These are phyloP conservation scores for Alternaria sp. DNA, from an alignment of 2,329 filamentous ascomycete species.

Conservation along the genomic window DNA sequence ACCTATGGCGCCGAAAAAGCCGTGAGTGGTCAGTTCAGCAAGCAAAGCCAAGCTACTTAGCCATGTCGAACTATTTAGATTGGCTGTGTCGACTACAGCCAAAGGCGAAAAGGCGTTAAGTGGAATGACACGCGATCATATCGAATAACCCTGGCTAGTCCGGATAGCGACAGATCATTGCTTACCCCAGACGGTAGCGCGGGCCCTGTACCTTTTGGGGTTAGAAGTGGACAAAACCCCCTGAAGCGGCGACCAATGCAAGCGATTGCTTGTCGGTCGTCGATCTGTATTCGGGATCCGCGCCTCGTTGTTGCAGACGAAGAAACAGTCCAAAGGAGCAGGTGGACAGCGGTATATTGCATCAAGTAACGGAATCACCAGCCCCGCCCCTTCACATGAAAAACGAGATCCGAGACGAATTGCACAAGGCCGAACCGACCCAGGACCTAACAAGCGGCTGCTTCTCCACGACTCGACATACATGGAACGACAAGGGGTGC, in stretches of 20 bases:
- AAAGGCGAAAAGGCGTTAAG: slow-evolving; percentile 12
- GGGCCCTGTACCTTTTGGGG: slow-evolving; percentile 6
- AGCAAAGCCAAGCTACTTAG: slow-evolving; percentile 14
- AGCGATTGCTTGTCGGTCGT: slow-evolving; percentile 21
- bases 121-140: slow-evolving; percentile 13
- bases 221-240: slow-evolving; percentile 19
- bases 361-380: slow-evolving; percentile 21
- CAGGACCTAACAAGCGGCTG: background rate
- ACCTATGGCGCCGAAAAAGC: slow-evolving; percentile 14
- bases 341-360: slow-evolving; percentile 26
- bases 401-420: background rate
- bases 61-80: slow-evolving; percentile 16
- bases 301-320: slow-evolving; percentile 25
- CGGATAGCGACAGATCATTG: slow-evolving; percentile 15
- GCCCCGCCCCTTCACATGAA: slow-evolving; percentile 34
- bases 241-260: slow-evolving; percentile 26
- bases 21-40: slow-evolving; percentile 23
- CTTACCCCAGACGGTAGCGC: slow-evolving; percentile 15
- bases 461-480: background rate
- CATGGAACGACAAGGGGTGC: background rate
- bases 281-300: slow-evolving; percentile 23
- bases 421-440: background rate
- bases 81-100: slow-evolving; percentile 13
- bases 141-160: slow-evolving; percentile 15
- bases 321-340: slow-evolving; percentile 21